Conservation (phyloP, 2,329 filamentous ascomycete genomes). For the Colletotrichum tabaci region DNA sequence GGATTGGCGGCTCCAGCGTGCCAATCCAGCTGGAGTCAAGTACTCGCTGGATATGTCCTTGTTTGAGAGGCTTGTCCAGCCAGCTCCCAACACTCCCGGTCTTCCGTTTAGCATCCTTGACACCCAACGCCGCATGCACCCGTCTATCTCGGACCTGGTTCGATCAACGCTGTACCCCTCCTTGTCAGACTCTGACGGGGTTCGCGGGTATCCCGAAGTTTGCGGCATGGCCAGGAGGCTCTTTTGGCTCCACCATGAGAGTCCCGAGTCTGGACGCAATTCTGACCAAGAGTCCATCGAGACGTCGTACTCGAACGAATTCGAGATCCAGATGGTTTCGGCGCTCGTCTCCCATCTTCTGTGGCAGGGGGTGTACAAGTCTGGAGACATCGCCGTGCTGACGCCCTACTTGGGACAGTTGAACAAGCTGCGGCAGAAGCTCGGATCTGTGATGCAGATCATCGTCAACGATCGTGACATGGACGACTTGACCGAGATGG, state of each 20-base stretch:
- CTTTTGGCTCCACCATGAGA: constrained; percentile 74
- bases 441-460: constrained; percentile 71
- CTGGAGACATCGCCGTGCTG: constrained; percentile 77
- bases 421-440: constrained; percentile 61
- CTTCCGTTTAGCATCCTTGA: constrained; percentile 60
- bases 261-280: constrained; percentile 24
- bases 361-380: constrained; percentile 72
- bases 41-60: constrained; percentile 72
- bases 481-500: constrained; percentile 64
- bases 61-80: constrained; percentile 70
- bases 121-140: constrained; percentile 77
- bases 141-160: constrained; percentile 72
- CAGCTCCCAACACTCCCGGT: constrained; percentile 44
- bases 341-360: constrained; percentile 76
- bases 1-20: constrained; percentile 67
- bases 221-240: constrained; percentile 67
- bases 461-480: constrained; percentile 74
- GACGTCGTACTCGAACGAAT: constrained; percentile 68
- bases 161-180: constrained; percentile 70
- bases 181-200: constrained; percentile 64
- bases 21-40: constrained; percentile 61
- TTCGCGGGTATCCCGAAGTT: constrained; percentile 61
- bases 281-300: constrained; percentile 49
- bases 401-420: constrained; percentile 76
- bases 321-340: constrained; percentile 75